Evolutionary conservation across 192 early-diverging fungal genomes (phyloP).

Genomic region (Coemansia umbellata): DNA sequence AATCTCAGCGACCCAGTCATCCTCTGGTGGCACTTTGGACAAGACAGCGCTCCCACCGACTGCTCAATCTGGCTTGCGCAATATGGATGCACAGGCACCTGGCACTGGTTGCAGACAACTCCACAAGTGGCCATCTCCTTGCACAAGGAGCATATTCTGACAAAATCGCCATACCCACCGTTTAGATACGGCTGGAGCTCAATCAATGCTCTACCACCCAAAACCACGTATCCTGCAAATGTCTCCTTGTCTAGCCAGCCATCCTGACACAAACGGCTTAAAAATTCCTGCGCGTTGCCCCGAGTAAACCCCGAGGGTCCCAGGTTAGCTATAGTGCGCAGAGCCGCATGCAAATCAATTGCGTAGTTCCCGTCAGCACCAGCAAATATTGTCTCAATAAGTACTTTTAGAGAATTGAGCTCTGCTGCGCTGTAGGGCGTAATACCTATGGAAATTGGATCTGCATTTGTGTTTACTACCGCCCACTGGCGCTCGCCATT

Average conservation of each 20-base stretch:
- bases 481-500: conserved; percentile 24
- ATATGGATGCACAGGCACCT: conserved; percentile 24
- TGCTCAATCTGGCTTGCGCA: conserved; percentile 16
- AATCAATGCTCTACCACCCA: conserved; percentile 24
- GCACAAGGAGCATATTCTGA: conserved; percentile 23
- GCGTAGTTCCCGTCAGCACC: conserved; percentile 28
- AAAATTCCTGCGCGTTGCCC: conserved; percentile 12
- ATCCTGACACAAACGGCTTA: conserved; percentile 11
- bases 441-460: conserved; percentile 11
- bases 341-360: conserved; percentile 17
- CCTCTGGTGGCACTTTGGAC: conserved; percentile 17
- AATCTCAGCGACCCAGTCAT: conserved; percentile 11
- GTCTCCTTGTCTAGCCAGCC: conserved; percentile 15
- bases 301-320: conserved; percentile 2
- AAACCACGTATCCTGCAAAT: conserved; percentile 6
- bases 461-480: conserved; percentile 33
- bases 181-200: conserved; percentile 28
- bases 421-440: conserved; percentile 19
- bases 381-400: conserved; percentile 24
- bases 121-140: conserved; percentile 35
- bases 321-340: conserved; percentile 1
- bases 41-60: conserved; percentile 4
- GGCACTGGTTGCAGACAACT: conserved; percentile 18
- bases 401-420: conserved; percentile 20
- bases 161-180: conserved; percentile 25